Evolutionary conservation across 306 rosid species (phyloP), one percentile per base, ranked within the genome.

Genomic region (Psophocarpus tetragonolobus): DNA sequence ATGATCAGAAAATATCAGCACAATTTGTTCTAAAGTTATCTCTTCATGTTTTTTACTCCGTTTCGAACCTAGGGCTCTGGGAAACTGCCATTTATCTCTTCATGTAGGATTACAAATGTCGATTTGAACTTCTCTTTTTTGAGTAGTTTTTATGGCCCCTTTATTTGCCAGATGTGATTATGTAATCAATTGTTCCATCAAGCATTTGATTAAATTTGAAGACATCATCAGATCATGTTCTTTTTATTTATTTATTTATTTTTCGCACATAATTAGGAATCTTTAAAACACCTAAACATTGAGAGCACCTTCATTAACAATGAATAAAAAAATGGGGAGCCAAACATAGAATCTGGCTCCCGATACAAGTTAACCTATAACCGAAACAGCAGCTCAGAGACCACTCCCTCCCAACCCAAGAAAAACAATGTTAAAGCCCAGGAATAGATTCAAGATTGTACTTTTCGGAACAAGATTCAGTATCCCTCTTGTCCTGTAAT

Each of bases 361-460:
- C 54, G 11, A 12, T 21, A 67, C 30, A 65, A 63, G 42, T 62
- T 50, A 48, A 53, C 74, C 68, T 36, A 65, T 62, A 50, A 61
- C 74, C 78, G 10, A 81, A 81, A 66, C 54, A 30, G 11, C n/a
- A 41, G 39, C 21, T 39, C 62, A 41, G 70, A 12, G 53, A 53
- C 15, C 47, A 50, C 62, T 42, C 42, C 42, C 26, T 18, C 29
- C 61, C 3, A 24, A 35, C 38, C 47, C 35, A 39, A 74, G 74
- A 53, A 3, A 45, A 3, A 4, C 20, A 24, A 61, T 0, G 72
- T 85, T 84, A 94, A 80, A 94, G 97, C 54, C 98, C 98, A 1
- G 96, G 97, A 79, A 94, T 94, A 42, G 98, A 92, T 80, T 94
- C 97, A 17, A 94, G 97, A 84, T 94, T 91, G 86, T 88, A 89